A percentile compares a stretch with the other conserved stretches of the same genome.
Conservation (phyloP, 345 rosid genomes). For the Citrus trifoliata region DNA sequence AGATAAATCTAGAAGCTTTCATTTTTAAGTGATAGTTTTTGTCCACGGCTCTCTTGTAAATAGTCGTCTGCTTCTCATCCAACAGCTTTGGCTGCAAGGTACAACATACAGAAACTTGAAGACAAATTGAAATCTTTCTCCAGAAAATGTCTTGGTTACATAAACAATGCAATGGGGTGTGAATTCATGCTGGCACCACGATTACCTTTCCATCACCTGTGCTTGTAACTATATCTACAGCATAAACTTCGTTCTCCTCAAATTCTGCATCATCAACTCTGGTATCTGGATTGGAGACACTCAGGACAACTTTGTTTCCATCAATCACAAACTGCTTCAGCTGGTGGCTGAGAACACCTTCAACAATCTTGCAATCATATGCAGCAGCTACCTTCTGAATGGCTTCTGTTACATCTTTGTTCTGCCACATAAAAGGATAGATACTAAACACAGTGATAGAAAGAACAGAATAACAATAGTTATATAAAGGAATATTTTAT, state of each 20-base stretch:
- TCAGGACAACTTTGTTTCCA: constrained; percentile 78
- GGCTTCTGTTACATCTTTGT: constrained; percentile 93
- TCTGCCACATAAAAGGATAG: constrained; percentile 44
- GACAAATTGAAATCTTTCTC: neutral
- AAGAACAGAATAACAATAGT: neutral
- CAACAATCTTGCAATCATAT: constrained; percentile 95
- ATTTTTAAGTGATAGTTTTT: constrained; percentile 87
- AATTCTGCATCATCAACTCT: constrained; percentile 94
- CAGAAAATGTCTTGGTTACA: no score
- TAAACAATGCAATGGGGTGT: neutral
- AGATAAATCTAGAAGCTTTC: constrained; percentile 97
- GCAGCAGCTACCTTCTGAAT: constrained; percentile 96
- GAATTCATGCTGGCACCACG: neutral
- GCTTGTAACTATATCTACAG: constrained; percentile 83
- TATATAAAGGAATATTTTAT: neutral
- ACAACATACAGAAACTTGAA: neutral
- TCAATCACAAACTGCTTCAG: constrained; percentile 86
- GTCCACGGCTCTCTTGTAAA: constrained; percentile 87
- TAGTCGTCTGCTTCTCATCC: constrained; percentile 94
- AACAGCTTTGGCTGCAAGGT: constrained; percentile 81
- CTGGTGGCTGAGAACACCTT: constrained; percentile 96
- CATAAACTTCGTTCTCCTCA: constrained; percentile 94
- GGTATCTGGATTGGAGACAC: constrained; percentile 72
- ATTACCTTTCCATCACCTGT: constrained; percentile 99
- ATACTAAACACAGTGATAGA: neutral